phyloP scores from a whole-genome alignment of 208 protist genomes.

The Leptomonas pyrrhocoris region DNA sequence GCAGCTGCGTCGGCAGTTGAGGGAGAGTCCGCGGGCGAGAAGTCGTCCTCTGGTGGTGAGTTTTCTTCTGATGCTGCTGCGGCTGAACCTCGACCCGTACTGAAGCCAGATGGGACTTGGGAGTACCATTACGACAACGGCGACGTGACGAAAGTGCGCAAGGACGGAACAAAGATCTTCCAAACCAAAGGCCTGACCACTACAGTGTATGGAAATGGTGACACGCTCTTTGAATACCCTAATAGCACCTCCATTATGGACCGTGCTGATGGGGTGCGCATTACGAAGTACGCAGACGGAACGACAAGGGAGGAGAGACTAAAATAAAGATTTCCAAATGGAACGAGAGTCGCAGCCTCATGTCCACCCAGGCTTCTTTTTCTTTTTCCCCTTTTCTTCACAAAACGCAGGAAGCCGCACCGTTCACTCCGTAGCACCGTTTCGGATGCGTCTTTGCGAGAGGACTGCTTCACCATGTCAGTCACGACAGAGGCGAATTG shows the following conservation, averaged over 20 bases:
- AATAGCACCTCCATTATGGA: conserved; percentile 78
- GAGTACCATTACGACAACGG: conserved; percentile 80
- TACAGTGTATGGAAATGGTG: conserved; percentile 66
- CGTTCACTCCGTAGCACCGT: no score
- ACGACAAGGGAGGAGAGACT: conserved; percentile 59
- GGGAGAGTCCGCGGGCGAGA: neutral
- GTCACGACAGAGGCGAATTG: no score
- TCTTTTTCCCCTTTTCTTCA: neutral
- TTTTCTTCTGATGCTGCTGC: neutral
- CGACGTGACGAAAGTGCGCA: conserved; percentile 53
- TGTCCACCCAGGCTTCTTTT: neutral
- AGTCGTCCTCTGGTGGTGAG: neutral
- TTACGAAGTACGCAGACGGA: conserved; percentile 79
- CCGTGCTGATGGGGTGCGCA: conserved; percentile 72
- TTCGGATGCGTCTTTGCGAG: no score
- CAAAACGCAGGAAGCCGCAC: no score
- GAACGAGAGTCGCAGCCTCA: neutral
- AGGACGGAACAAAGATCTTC: conserved; percentile 74
- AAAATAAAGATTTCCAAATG: conserved; percentile 11
- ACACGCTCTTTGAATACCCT: conserved; percentile 79
- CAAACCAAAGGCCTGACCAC: conserved; percentile 59
- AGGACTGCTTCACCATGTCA: no score
- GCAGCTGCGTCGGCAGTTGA: neutral
- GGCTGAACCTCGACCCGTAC: conserved; percentile 45
- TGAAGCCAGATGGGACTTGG: conserved; percentile 75